Conservation (phyloP, 768 basidiomycete genomes). For the Agrocybe pediades region DNA sequence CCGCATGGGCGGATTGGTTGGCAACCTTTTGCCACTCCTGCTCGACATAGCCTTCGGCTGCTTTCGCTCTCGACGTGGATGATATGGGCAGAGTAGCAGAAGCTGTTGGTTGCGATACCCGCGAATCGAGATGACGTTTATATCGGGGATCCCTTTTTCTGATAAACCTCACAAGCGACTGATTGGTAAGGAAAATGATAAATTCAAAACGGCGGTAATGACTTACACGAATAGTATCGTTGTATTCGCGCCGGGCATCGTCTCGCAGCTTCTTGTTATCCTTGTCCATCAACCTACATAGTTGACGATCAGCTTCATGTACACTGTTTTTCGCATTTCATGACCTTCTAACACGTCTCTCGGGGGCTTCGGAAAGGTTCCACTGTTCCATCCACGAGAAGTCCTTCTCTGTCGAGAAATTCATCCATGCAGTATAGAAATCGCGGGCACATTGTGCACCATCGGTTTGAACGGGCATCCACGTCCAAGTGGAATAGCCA, state of each 20-base stretch:
- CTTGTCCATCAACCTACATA: conserved; percentile 82
- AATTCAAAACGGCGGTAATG: not conserved
- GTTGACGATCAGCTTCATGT: not conserved
- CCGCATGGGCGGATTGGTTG: conserved; percentile 44
- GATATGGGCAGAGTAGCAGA: conserved; percentile 29
- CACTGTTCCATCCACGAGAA: conserved; percentile 89
- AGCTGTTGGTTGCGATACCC: conserved; percentile 45
- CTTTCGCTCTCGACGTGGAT: conserved; percentile 29
- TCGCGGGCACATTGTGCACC: conserved; percentile 54
- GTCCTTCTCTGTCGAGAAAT: conserved; percentile 85
- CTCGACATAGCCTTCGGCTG: conserved; percentile 60
- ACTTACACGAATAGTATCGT: conserved; percentile 83
- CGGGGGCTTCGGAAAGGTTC: conserved; percentile 83
- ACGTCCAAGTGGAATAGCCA: conserved; percentile 76
- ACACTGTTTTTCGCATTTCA: not conserved
- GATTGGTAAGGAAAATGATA: not conserved
- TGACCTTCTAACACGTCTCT: conserved; percentile 80
- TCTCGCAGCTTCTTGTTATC: conserved; percentile 94
- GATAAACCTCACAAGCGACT: conserved; percentile 77
- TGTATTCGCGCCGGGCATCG: conserved; percentile 87
- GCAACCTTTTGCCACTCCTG: conserved; percentile 89
- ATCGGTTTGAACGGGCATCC: conserved; percentile 51
- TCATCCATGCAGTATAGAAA: conserved; percentile 88
- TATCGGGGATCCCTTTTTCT: conserved; percentile 91
- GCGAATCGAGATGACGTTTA: conserved; percentile 61